These are phyloP conservation scores for Gryganskiella cystojenkinii DNA, from an alignment of 192 early-diverging fungal species.

Conservation along the genomic window DNA sequence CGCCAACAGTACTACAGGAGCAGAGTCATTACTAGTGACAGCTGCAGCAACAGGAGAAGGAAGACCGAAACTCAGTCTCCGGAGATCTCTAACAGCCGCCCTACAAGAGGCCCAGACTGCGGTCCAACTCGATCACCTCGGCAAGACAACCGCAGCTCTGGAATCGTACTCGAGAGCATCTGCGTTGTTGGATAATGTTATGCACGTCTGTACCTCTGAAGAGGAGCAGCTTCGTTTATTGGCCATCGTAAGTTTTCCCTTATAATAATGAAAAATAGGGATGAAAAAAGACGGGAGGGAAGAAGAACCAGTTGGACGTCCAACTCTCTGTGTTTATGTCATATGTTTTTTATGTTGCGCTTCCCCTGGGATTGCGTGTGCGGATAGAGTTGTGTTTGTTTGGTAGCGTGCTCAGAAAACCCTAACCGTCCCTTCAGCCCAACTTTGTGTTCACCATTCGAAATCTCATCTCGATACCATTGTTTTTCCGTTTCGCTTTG, in stretches of 20 bases:
- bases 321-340: too few relatives aligned
- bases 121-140: conserved; percentile 34
- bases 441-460: too few relatives aligned
- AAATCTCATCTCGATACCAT: too few relatives aligned
- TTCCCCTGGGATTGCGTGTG: too few relatives aligned
- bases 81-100: conserved; percentile 18
- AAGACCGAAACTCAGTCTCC: background rate
- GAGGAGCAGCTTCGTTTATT: conserved; percentile 28
- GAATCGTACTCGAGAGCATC: conserved; percentile 29
- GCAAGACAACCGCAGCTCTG: conserved; percentile 12
- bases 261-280: too few relatives aligned
- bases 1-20: background rate
- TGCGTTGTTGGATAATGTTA: conserved; percentile 17
- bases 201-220: conserved; percentile 3
- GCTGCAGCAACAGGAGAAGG: conserved; percentile 3
- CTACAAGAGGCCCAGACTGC: conserved; percentile 42
- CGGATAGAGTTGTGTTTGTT: too few relatives aligned
- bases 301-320: too few relatives aligned
- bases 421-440: too few relatives aligned
- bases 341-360: too few relatives aligned
- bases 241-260: conserved; percentile 38
- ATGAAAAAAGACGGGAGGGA: too few relatives aligned
- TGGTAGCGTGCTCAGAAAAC: too few relatives aligned
- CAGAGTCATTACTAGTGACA: background rate
- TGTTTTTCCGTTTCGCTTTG: too few relatives aligned